Base-by-base conservation (phyloP, 805 yeast genomes). In the Candida multigemmis region DNA sequence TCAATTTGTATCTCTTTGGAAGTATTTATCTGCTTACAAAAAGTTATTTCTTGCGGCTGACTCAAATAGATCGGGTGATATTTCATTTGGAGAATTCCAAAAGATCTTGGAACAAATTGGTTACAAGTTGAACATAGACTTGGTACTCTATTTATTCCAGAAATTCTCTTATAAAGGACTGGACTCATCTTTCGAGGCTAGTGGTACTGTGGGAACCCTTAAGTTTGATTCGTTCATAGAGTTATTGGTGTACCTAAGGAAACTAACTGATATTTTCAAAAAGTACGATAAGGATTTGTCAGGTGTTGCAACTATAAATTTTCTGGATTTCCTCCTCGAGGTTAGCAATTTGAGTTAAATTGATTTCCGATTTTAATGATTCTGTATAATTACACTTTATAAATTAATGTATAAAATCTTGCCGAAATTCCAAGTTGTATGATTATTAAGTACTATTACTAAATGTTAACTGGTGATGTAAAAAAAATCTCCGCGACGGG, bases 181-280 rank as follows among this genome's bases (percentile, higher is more conserved):
- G 16, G 35, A 37, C 20, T 38, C 41, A 21, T n/a, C n/a, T n/a
- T 40, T 41, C 6, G 49, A 48, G 26, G 40, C 36, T 11, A 27
- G 37, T 11, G 50, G 42, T 11, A 25, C 27, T 16, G 54, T 60
- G 17, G 67, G 67, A 1, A 59, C 53, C 32, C 46, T 84, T 51
- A 74, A 80, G 33, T 84, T 84, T 49, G 94, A 84, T 48, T 67
- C 74, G 48, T 84, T 84, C 52, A 85, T 84, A 14, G 94, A 84
- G 46, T 67, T 82, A 28, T 64, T 84, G 38, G 80, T 83, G 11
- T 79, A 83, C 66, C 60, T 84, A 38, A 66, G 83, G 45, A 71
- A 83, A 36, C 66, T 81, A 36, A 82, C 94, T 1, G 86, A 80
- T 44, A 63, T 77, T 9, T 84, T 84, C 60, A 79, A 81, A 42